phyloP scores from a whole-genome alignment of 352 stramenopile genomes.

The Globisporangium paddicum region DNA sequence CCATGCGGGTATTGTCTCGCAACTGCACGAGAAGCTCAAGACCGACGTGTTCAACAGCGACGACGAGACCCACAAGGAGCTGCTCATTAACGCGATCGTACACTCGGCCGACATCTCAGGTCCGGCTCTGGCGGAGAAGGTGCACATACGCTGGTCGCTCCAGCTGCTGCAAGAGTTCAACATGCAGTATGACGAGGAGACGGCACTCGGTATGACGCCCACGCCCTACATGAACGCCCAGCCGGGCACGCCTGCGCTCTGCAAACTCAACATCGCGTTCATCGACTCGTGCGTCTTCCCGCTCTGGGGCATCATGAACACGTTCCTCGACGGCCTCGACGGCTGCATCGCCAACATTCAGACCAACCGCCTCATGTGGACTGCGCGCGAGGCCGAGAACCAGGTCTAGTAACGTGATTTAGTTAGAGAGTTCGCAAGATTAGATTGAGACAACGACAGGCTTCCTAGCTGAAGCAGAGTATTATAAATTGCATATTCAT shows the following conservation, averaged over 20 bases:
- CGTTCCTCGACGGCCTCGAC: constrained; percentile 57
- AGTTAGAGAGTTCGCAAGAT: too few relatives aligned
- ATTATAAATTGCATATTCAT: too few relatives aligned
- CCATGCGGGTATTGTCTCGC: constrained; percentile 65
- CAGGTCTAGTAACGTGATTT: constrained; percentile 15
- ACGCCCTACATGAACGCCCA: constrained; percentile 78
- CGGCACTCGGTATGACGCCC: constrained; percentile 49
- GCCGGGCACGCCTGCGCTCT: constrained; percentile 52
- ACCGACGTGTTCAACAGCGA: constrained; percentile 44
- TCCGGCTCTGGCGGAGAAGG: constrained; percentile 39
- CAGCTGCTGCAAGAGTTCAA: constrained; percentile 80
- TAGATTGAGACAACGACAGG: too few relatives aligned
- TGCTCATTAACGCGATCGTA: constrained; percentile 73
- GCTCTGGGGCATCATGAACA: constrained; percentile 68
- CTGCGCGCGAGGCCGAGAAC: constrained; percentile 12
- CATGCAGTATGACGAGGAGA: constrained; percentile 71
- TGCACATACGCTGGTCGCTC: constrained; percentile 65
- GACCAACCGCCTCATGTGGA: constrained; percentile 64
- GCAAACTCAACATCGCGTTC: constrained; percentile 77
- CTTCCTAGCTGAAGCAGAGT: too few relatives aligned
- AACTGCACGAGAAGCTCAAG: constrained; percentile 63
- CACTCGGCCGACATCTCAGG: constrained; percentile 81
- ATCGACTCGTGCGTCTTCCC: constrained; percentile 83
- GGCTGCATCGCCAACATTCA: constrained; percentile 62
- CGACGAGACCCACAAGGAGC: constrained; percentile 50